phyloP scores from a whole-genome alignment of 495 filamentous ascomycete species.

The Coniosporium apollinis region DNA sequence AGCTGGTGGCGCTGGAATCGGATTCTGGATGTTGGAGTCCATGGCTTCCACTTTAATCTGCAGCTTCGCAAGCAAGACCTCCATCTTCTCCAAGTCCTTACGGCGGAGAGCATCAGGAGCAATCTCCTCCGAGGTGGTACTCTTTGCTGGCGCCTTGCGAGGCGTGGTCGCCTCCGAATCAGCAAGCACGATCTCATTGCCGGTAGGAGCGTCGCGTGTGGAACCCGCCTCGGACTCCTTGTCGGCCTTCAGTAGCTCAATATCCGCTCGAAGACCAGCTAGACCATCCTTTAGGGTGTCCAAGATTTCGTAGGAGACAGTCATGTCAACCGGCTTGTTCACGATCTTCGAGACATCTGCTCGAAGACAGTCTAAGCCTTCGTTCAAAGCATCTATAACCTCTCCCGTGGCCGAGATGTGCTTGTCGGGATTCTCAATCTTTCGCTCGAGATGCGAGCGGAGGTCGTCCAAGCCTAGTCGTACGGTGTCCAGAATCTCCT shows the following conservation, averaged over 20 bases:
- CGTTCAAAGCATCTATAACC: constrained; percentile 66
- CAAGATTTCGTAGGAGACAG: constrained; percentile 68
- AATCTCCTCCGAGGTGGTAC: constrained; percentile 27
- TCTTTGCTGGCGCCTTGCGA: constrained; percentile 36
- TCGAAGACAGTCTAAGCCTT: constrained; percentile 59
- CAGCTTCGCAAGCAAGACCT: constrained; percentile 63
- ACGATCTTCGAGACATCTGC: constrained; percentile 58
- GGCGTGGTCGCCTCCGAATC: constrained; percentile 28
- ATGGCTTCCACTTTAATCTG: constrained; percentile 70
- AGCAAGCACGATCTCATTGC: constrained; percentile 25
- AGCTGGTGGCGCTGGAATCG: constrained; percentile 25
- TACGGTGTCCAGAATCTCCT: constrained; percentile 36
- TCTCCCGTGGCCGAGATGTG: constrained; percentile 47
- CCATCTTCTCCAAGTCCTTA: constrained; percentile 68
- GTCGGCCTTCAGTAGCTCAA: constrained; percentile 51
- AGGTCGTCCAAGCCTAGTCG: constrained; percentile 53
- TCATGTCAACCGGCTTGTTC: constrained; percentile 64
- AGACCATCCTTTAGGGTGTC: constrained; percentile 71
- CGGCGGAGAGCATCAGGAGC: constrained; percentile 32
- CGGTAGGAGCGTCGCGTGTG: constrained; percentile 9
- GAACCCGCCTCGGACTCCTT: background rate
- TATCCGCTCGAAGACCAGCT: constrained; percentile 51
- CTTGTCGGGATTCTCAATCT: constrained; percentile 38
- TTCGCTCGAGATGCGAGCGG: constrained; percentile 45
- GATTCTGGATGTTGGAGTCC: constrained; percentile 36